Conservation (phyloP, 2,329 filamentous ascomycete genomes). For the Dryadomyces quercus-mongolicae region DNA sequence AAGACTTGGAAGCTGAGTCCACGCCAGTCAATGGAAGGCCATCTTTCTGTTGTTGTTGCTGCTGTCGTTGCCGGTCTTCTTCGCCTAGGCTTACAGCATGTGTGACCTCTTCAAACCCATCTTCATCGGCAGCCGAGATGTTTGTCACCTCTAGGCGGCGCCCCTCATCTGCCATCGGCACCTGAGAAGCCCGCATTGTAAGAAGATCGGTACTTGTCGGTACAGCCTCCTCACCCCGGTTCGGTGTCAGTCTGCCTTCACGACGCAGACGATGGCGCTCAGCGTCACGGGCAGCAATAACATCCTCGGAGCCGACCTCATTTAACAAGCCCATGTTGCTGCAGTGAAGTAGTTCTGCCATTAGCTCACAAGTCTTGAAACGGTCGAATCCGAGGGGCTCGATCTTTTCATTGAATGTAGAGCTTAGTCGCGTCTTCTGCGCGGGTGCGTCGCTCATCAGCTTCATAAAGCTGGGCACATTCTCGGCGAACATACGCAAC, state of each 20-base stretch:
- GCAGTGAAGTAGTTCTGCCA: conserved; percentile 94
- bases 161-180: conserved; percentile 45
- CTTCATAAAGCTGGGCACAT: conserved; percentile 88
- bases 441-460: conserved; percentile 70
- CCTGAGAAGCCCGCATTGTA: conserved; percentile 43
- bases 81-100: conserved; percentile 58
- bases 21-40: conserved; percentile 21
- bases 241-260: conserved; percentile 58
- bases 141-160: conserved; percentile 69
- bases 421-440: conserved; percentile 63
- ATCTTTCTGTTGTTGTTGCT: conserved; percentile 18
- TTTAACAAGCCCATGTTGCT: conserved; percentile 98
- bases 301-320: conserved; percentile 76
- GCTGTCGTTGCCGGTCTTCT: conserved; percentile 16
- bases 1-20: conserved; percentile 20
- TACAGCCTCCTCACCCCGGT: conserved; percentile 24
- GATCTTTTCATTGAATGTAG: conserved; percentile 82
- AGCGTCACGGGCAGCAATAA: conserved; percentile 66
- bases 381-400: conserved; percentile 93
- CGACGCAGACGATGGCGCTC: conserved; percentile 70
- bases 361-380: conserved; percentile 97
- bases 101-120: conserved; percentile 86
- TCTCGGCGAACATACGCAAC: conserved; percentile 75
- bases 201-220: conserved; percentile 47
- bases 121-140: conserved; percentile 57